Percentiles rank a stretch among this genome's conserved stretches.
Evolutionary conservation across 495 filamentous ascomycete species (phyloP).

Genomic region (Tuber melanosporum): DNA sequence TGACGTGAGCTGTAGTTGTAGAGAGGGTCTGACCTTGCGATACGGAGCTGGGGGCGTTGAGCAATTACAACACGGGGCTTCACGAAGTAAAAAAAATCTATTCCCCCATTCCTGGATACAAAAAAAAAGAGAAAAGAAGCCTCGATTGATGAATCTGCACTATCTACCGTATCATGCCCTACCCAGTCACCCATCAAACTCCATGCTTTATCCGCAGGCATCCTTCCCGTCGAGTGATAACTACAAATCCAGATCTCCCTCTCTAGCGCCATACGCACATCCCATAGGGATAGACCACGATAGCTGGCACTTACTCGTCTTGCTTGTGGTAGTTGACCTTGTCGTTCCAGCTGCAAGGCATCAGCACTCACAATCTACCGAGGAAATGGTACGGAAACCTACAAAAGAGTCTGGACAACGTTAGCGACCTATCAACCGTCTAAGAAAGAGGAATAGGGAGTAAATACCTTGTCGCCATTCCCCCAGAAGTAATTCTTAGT

Average conservation of each 20-base stretch:
- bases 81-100: not conserved
- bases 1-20: too few relatives aligned
- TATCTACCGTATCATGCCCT: not conserved
- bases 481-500: slow-evolving; percentile 86
- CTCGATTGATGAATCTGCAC: not conserved
- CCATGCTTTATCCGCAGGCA: not conserved
- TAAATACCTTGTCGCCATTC: slow-evolving; percentile 80
- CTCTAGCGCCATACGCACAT: not conserved
- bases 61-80: not conserved
- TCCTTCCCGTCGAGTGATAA: not conserved
- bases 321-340: slow-evolving; percentile 94
- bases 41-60: too few relatives aligned
- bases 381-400: slow-evolving; percentile 45
- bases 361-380: slow-evolving; percentile 11
- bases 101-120: not conserved
- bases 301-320: slow-evolving; percentile 51
- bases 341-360: slow-evolving; percentile 71
- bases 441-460: not conserved
- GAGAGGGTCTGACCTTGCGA: too few relatives aligned
- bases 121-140: not conserved
- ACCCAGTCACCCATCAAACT: not conserved
- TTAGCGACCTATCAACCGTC: slow-evolving; percentile 41
- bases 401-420: slow-evolving; percentile 56
- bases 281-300: not conserved
- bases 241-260: not conserved